phyloP scores from a whole-genome alignment of 2,329 filamentous ascomycete species.

The Trichoderma arundinaceum region DNA sequence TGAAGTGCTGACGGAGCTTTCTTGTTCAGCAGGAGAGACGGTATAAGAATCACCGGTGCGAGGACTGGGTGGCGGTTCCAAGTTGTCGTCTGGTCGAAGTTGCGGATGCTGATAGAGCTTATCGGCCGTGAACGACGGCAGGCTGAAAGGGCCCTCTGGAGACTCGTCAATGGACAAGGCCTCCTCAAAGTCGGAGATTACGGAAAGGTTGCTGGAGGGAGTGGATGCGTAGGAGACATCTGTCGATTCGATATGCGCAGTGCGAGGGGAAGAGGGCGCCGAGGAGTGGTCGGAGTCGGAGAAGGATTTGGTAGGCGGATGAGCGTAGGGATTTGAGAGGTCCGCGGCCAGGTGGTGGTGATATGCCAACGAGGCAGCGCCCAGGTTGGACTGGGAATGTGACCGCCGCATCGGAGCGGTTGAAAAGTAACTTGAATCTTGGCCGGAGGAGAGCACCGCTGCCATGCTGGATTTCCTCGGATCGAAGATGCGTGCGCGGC shows the following conservation, averaged over 20 bases:
- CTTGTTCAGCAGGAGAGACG: conserved; percentile 60
- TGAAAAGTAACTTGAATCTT: conserved; percentile 63
- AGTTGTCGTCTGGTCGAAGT: conserved; percentile 45
- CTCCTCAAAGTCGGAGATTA: conserved; percentile 63
- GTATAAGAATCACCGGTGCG: conserved; percentile 57
- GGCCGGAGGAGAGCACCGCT: conserved; percentile 58
- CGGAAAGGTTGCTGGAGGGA: conserved; percentile 66
- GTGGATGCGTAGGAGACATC: conserved; percentile 66
- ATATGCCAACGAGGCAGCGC: conserved; percentile 49
- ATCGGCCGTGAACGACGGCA: conserved; percentile 54
- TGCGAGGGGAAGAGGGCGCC: conserved; percentile 61
- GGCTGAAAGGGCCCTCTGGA: conserved; percentile 54
- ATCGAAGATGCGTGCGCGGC: conserved; percentile 22
- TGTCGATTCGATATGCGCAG: conserved; percentile 58
- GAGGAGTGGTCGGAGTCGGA: conserved; percentile 59
- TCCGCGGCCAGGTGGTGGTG: conserved; percentile 52
- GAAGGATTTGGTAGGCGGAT: conserved; percentile 50
- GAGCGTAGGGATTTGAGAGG: conserved; percentile 53
- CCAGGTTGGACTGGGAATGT: conserved; percentile 65
- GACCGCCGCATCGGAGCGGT: conserved; percentile 62
- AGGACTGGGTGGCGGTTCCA: conserved; percentile 59
- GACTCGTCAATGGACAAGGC: conserved; percentile 51
- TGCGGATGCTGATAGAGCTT: conserved; percentile 50
- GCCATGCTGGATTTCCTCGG: conserved; percentile 52
- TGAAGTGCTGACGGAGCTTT: conserved; percentile 57